A percentile compares a stretch with the other conserved stretches of the same genome.
Evolutionary conservation across 352 stramenopile species (phyloP).

Genomic region (Halophytophthora batemanensis): DNA sequence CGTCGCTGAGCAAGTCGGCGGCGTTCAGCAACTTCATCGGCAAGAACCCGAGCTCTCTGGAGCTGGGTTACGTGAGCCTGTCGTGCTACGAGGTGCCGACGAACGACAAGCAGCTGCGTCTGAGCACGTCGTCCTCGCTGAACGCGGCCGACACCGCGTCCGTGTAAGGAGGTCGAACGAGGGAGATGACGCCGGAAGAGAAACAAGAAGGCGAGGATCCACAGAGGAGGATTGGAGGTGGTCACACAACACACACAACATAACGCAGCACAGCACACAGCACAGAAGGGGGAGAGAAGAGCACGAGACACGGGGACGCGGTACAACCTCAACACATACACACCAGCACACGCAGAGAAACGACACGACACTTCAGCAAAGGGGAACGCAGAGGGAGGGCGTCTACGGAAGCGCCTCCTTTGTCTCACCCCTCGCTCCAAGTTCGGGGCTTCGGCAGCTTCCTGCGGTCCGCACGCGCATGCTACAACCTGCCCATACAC

Average conservation of each 20-base stretch:
- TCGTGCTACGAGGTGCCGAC: constrained; percentile 65
- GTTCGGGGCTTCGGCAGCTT: too few species aligned
- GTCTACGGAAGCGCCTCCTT: too few species aligned
- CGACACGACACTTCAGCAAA: too few species aligned
- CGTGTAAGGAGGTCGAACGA: too few species aligned
- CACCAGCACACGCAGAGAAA: constrained; percentile 1
- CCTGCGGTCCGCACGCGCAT: too few species aligned
- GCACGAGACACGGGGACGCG: neutral
- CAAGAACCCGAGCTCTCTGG: constrained; percentile 64
- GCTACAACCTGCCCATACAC: neutral
- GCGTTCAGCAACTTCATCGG: constrained; percentile 62
- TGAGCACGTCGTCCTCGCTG: constrained; percentile 16
- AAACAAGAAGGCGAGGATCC: neutral
- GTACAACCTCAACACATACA: constrained; percentile 23
- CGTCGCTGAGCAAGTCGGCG: constrained; percentile 34
- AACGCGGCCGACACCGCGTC: constrained; percentile 18
- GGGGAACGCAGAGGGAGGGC: too few species aligned
- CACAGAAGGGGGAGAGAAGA: constrained; percentile 1
- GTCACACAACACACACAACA: constrained; percentile 1
- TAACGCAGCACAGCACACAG: constrained; percentile 3
- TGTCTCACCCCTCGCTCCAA: too few species aligned
- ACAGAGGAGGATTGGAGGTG: too few species aligned
- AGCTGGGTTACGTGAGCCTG: constrained; percentile 68
- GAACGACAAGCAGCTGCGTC: constrained; percentile 29
- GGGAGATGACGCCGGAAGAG: constrained; percentile 3